Evolutionary conservation across 2,329 filamentous ascomycete genomes (phyloP).

Genomic region (Macrophomina pseudophaseolina): DNA sequence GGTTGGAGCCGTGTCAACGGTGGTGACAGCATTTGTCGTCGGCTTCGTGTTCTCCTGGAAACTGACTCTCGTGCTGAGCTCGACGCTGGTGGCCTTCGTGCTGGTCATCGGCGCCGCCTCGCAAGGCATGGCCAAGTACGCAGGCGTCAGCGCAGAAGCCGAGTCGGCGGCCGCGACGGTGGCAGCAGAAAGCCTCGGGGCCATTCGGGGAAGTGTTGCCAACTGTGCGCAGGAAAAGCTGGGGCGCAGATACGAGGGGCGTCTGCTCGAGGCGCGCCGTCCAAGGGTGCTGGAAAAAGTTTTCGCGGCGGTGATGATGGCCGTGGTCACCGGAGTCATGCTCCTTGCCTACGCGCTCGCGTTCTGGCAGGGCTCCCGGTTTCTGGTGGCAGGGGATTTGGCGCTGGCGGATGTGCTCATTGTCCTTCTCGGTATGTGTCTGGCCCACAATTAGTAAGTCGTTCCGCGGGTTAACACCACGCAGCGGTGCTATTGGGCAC

Average conservation of each 20-base stretch:
- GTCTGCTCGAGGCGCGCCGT: slow-evolving; percentile 1
- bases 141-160: slow-evolving; percentile 62
- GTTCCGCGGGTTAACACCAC: neutral
- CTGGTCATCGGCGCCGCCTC: neutral
- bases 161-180: slow-evolving; percentile 62
- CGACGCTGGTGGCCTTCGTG: slow-evolving; percentile 14
- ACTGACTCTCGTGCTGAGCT: slow-evolving; percentile 8
- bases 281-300: slow-evolving; percentile 7
- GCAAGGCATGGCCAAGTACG: slow-evolving; percentile 4
- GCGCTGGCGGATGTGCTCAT: slow-evolving; percentile 90
- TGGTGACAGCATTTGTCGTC: slow-evolving; percentile 75
- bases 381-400: slow-evolving; percentile 7
- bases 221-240: slow-evolving; percentile 11
- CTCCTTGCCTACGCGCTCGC: slow-evolving; percentile 17
- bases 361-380: slow-evolving; percentile 24
- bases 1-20: slow-evolving; percentile 68
- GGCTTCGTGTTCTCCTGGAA: slow-evolving; percentile 19
- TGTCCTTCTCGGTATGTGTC: slow-evolving; percentile 60
- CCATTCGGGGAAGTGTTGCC: neutral
- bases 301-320: slow-evolving; percentile 14
- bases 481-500: slow-evolving; percentile 9
- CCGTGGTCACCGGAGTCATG: slow-evolving; percentile 7
- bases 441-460: neutral
- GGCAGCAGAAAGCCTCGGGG: neutral
- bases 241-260: neutral